These are phyloP conservation scores for Debaryomyces sp. DNA, from an alignment of 1,139 yeast species.

Conservation along the genomic window DNA sequence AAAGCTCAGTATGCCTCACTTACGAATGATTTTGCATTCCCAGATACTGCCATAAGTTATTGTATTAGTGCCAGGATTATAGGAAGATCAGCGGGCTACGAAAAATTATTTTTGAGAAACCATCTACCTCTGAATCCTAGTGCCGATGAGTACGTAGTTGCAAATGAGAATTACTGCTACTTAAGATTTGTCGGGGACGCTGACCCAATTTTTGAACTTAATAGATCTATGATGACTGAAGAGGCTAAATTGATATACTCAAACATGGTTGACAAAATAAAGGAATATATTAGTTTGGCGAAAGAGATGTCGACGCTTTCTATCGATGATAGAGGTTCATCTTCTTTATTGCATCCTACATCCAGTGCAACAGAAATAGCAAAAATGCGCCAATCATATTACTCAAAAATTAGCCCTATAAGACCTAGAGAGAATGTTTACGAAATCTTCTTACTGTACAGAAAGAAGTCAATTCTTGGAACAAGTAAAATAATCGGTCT, in stretches of 20 bases:
- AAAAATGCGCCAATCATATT: constrained; percentile 36
- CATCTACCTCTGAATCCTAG: constrained; percentile 17
- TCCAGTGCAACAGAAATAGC: constrained; percentile 27
- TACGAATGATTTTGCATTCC: constrained; percentile 35
- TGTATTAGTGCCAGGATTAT: constrained; percentile 41
- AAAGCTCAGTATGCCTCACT: constrained; percentile 23
- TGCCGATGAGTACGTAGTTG: constrained; percentile 41
- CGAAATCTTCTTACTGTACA: constrained; percentile 37
- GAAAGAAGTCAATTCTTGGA: constrained; percentile 36
- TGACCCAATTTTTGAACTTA: constrained; percentile 29
- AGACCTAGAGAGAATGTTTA: constrained; percentile 16
- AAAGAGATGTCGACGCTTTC: constrained; percentile 18
- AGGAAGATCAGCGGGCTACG: constrained; percentile 37
- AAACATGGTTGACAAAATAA: constrained; percentile 30
- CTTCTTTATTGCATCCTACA: constrained; percentile 17
- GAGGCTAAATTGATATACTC: constrained; percentile 34
- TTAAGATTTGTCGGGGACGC: constrained; percentile 29
- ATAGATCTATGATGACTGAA: constrained; percentile 34
- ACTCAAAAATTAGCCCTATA: constrained; percentile 19
- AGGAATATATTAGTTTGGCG: constrained; percentile 29
- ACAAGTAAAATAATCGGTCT: constrained; percentile 36
- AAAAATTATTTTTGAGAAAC: constrained; percentile 19
- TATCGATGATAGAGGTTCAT: constrained; percentile 6
- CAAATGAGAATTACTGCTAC: constrained; percentile 35
- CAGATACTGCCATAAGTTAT: constrained; percentile 37